Evolutionary conservation across 176 grass and related monocot species (phyloP), one percentile per base, ranked within the genome.

Genomic region (Hyparrhenia diplandra): DNA sequence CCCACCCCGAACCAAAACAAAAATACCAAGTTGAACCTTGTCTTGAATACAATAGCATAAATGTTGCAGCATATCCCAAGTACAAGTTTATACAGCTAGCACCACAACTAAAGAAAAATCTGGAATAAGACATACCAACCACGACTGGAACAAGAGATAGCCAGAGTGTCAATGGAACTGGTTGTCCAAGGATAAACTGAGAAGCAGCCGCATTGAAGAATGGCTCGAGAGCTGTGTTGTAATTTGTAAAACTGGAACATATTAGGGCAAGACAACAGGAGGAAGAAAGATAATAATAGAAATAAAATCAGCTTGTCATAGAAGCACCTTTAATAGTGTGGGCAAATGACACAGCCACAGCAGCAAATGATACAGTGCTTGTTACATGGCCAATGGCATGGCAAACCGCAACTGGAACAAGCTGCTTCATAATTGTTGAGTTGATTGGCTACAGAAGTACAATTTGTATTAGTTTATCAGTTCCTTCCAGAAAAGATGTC

Each of bases 311-410:
- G 64, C 23, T 78, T 58, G 72, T 66, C 35, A 66, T 73, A 81
- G 41, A 59, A 64, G 14, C 84, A 97, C 94, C 80, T 89, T 97
- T 97, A 80, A 97, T 87, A 60, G 94, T 97, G 69, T 97, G 94
- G 34, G 92, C 87, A 78, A 97, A 97, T 77, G 94, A 97, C 59
- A 97, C 94, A 58, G 94, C 90, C 67, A 97, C 94, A 43, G 94
- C 78, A 85, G 94, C 94, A 70, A 97, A 97, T 16, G 94, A 94
- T n/a, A 97, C 92, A 70, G 93, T 97, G 74, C 94, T 97, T 14
- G 94, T 97, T 60, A 97, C 92, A 83, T 97, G 94, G 41, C 94
- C 94, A 1, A 94, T 67, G 76, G 94, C 94, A 92, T 97, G 94
- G 78, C 94, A 94, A 46, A 92, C 68, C 14, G 92, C 92, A 74